These are phyloP conservation scores for Eucalyptus grandis DNA, from an alignment of 345 rosid genomes.

Conservation along the genomic window DNA sequence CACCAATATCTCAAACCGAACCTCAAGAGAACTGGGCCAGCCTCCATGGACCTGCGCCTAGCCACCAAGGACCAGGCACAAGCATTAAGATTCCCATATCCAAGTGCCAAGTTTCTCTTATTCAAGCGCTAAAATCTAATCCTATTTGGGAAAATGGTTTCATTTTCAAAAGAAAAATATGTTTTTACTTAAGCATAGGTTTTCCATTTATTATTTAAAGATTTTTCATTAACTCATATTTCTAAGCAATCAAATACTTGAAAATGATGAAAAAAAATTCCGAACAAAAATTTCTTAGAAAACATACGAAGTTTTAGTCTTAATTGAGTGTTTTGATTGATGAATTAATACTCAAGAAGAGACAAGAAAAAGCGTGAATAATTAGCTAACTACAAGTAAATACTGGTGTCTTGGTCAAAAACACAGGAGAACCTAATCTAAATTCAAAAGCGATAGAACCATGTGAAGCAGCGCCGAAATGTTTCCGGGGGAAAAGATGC, in stretches of 20 bases:
- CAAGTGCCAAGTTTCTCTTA: not conserved
- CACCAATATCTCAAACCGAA: accelerated
- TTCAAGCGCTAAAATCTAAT: not conserved
- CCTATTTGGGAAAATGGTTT: not conserved
- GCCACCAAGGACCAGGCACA: not conserved
- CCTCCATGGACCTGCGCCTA: accelerated
- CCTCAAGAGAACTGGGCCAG: accelerated
- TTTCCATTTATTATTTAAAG: accelerated
- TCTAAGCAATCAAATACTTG: not conserved
- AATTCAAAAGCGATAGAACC: not conserved
- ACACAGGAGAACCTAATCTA: not conserved
- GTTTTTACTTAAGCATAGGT: not conserved
- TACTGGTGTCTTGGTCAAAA: not conserved
- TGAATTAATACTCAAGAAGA: not conserved
- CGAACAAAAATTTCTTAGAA: accelerated
- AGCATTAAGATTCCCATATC: not conserved
- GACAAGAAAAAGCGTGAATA: not conserved
- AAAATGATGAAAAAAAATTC: not conserved
- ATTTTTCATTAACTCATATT: not conserved
- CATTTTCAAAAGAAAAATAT: not conserved
- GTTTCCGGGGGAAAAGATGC: not conserved
- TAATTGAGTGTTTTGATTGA: not conserved
- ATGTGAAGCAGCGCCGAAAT: not conserved
- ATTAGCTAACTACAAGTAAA: not conserved
- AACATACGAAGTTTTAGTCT: not conserved